These are phyloP conservation scores for Monascus purpureus DNA, from an alignment of 495 filamentous ascomycete species.

Conservation along the genomic window DNA sequence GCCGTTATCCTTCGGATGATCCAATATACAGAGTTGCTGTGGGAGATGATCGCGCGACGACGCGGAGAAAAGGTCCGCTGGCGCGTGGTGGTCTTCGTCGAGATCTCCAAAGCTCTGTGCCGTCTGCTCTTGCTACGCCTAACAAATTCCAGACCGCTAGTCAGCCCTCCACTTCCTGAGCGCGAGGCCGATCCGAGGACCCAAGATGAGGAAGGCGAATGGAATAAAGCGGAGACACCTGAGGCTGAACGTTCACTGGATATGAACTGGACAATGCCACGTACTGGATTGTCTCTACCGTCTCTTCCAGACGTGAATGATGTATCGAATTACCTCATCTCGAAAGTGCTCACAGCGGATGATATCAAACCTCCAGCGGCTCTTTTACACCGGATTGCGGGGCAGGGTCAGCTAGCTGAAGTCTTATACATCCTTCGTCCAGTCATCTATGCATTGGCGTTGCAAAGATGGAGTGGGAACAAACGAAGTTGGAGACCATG, in stretches of 20 bases:
- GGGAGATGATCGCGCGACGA: slow-evolving; percentile 78
- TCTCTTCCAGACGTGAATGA: slow-evolving; percentile 64
- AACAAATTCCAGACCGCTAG: slow-evolving; percentile 71
- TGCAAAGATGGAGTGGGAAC: slow-evolving; percentile 52
- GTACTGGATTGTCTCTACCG: slow-evolving; percentile 75
- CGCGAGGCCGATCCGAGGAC: slow-evolving; percentile 55
- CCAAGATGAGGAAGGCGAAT: slow-evolving; percentile 40
- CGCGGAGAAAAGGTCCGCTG: slow-evolving; percentile 72
- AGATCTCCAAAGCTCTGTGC: slow-evolving; percentile 77
- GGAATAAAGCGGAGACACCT: slow-evolving; percentile 35
- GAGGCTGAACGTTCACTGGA: slow-evolving; percentile 30
- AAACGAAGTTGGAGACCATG: slow-evolving; percentile 72
- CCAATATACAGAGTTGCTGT: slow-evolving; percentile 80
- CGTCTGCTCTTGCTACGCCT: slow-evolving; percentile 68
- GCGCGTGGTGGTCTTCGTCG: slow-evolving; percentile 79
- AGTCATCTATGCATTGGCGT: slow-evolving; percentile 72
- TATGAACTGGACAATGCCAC: slow-evolving; percentile 80
- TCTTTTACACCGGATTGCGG: slow-evolving; percentile 54
- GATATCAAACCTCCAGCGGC: slow-evolving; percentile 84
- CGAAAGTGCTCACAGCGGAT: slow-evolving; percentile 86
- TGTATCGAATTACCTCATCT: slow-evolving; percentile 72
- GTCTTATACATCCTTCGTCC: slow-evolving; percentile 83
- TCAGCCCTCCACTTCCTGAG: slow-evolving; percentile 77
- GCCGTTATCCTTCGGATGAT: slow-evolving; percentile 75
- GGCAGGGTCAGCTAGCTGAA: slow-evolving; percentile 70